phyloP scores from a whole-genome alignment of 2,329 filamentous ascomycete species.

The Phoma sp. region DNA sequence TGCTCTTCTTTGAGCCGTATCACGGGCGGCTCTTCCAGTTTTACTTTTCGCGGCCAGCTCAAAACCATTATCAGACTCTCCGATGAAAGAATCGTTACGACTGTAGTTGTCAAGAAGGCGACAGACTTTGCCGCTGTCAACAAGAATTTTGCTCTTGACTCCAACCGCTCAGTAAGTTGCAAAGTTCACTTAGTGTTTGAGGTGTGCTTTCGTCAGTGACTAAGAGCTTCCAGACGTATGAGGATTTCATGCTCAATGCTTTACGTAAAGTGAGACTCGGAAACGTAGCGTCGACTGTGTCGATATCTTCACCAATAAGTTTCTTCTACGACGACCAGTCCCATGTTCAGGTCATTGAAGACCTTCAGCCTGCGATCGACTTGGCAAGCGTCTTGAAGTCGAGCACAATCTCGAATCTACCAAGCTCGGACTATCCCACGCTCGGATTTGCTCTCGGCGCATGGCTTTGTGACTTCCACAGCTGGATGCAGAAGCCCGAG shows the following conservation, averaged over 20 bases:
- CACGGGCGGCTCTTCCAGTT: neutral
- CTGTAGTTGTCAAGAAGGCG: neutral
- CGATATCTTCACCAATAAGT: neutral
- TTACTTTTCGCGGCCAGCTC: neutral
- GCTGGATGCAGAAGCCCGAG: neutral
- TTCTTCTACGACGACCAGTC: neutral
- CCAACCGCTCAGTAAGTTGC: neutral
- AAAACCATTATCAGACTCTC: neutral
- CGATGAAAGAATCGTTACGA: neutral
- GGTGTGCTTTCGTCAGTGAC: too few species aligned
- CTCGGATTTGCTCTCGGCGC: neutral
- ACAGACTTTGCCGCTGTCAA: conserved; percentile 3
- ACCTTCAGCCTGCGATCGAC: neutral
- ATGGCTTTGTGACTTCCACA: neutral
- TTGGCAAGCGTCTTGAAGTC: neutral
- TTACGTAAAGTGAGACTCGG: neutral
- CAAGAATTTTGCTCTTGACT: conserved; percentile 3
- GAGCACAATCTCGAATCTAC: neutral
- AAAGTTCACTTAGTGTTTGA: neutral
- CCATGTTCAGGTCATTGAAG: neutral
- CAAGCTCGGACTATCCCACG: neutral
- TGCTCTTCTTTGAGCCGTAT: neutral
- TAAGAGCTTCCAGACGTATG: neutral
- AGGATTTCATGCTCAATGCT: neutral
- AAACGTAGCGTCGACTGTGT: neutral